A percentile compares a stretch with the other conserved stretches of the same genome.
Evolutionary conservation across 805 yeast genomes (phyloP).

Genomic region (Saccharomycopsis sp.): DNA sequence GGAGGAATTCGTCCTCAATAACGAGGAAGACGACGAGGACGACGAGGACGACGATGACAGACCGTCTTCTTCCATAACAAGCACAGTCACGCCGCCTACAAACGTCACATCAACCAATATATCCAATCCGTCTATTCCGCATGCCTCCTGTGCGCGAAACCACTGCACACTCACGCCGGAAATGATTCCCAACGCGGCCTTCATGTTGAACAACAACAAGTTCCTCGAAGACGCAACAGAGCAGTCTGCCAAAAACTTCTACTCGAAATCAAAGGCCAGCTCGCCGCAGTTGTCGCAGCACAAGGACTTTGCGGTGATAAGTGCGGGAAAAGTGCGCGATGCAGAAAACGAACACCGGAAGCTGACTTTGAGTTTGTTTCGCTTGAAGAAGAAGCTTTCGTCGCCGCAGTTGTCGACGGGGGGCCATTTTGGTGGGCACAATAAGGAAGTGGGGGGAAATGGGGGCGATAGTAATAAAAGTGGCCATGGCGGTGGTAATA

Average conservation of each 20-base stretch:
- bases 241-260: slow-evolving; percentile 6
- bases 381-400: background rate
- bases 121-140: background rate
- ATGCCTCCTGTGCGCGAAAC: too few species aligned
- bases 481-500: background rate
- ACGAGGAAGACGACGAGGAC: background rate
- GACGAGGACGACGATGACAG: background rate
- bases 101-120: background rate
- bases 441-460: too few species aligned
- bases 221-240: slow-evolving; percentile 18
- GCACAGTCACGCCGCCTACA: background rate
- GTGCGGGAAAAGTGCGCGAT: too few species aligned
- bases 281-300: background rate
- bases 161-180: background rate
- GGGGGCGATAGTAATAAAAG: too few species aligned
- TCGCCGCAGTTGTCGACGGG: background rate
- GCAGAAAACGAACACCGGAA: background rate
- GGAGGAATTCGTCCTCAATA: background rate
- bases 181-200: slow-evolving; percentile 8
- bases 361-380: background rate
- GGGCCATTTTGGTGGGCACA: background rate
- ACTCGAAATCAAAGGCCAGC: background rate
- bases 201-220: slow-evolving; percentile 16
- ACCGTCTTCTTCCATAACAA: background rate
- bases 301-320: background rate